Evolutionary conservation across 768 basidiomycete species (phyloP), one percentile per base, ranked within the genome.

Genomic region (Hypholoma fasciculare): DNA sequence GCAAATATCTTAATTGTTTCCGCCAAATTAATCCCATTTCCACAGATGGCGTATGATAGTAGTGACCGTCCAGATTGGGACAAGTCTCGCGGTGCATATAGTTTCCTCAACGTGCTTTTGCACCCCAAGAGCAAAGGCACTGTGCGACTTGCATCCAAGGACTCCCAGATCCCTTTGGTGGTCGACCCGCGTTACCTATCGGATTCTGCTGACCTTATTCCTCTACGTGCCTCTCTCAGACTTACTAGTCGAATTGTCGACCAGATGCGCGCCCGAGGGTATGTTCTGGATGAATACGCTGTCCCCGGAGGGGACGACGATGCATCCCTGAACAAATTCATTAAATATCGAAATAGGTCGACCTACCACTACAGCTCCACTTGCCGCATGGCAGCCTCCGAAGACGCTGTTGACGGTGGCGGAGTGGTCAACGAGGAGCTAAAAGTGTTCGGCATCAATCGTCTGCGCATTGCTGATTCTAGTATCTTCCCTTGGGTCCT

Each of bases 321-420:
- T 17, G 52, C 36, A n/a, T 14, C 53, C 19, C n/a, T 59, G 39
- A 52, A 59, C 26, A 54, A 59, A 38, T 59, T 59, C 53, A 59
- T 59, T 40, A 46, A 48, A 14, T 23, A 53, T 16, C 46, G 58
- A 7, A 59, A 59, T 37, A 49, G 59, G 34, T 49, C 59, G 17
- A 55, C 59, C 9, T 60, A 60, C 30, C 58, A 59, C n/a, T 60
- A 60, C 43, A 49, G 47, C 49, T 60, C 59, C 19, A 60, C 59
- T 12, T 60, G 59, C 20, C 48, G 59, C 30, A 60, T 60, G 59
- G 59, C 54, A 13, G 30, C 43, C 13, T 36, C 53, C 2, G 49
- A 55, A 14, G 37, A 42, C 26, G 49, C 48, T 16, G 19, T 20
- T 36, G 49, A 49, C 19, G 49, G 49, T 20, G 53, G 59, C 19